Evolutionary conservation across 306 rosid species (phyloP), one percentile per base, ranked within the genome.

Genomic region (Cicer pinnatifidum): DNA sequence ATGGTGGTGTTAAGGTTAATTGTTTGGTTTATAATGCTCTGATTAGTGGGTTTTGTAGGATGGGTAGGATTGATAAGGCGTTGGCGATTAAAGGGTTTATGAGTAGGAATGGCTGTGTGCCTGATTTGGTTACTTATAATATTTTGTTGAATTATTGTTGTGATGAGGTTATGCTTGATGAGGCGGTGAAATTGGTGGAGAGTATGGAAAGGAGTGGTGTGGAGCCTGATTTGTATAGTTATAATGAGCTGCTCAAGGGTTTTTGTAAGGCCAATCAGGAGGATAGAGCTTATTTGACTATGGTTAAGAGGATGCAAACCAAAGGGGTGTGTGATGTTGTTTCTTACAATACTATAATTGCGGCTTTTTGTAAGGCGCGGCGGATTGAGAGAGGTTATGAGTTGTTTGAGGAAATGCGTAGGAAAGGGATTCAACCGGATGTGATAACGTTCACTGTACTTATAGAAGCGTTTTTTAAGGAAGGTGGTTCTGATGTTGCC

Each of bases 101-200:
- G 98, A 82, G 79, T 71, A 78, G 52, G 61, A 87, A 79, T 54
- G 98, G 96, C 50, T 81, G 92, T 56, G 82, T 62, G 50, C 95
- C 97, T 0, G 98, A 94, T 83, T 87, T 91, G 83, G 87, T 91
- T 63, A 91, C 98, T 8, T 86, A 94, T 72, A 94, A 94, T 71
- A 84, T 87, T 74, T 75, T 94, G 78, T 82, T 91, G 89, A 86
- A 91, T 79, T 91, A 89, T 74, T 84, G 89, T 76, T 91, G 98
- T 82, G 79, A 94, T 75, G 85, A 76, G 85, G 88, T 81, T 72
- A 81, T 85, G 92, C 59, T 88, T 64, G 92, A 87, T 35, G 86
- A 83, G 75, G 97, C 88, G 0, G 85, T 75, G 81, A 81, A 67
- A 73, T 84, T 87, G 89, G 85, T 94, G 83, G 79, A 77, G 74